Evolutionary conservation across 441 rosid species (phyloP), one percentile per base, ranked within the genome.

Genomic region (Theobroma grandiflorum): DNA sequence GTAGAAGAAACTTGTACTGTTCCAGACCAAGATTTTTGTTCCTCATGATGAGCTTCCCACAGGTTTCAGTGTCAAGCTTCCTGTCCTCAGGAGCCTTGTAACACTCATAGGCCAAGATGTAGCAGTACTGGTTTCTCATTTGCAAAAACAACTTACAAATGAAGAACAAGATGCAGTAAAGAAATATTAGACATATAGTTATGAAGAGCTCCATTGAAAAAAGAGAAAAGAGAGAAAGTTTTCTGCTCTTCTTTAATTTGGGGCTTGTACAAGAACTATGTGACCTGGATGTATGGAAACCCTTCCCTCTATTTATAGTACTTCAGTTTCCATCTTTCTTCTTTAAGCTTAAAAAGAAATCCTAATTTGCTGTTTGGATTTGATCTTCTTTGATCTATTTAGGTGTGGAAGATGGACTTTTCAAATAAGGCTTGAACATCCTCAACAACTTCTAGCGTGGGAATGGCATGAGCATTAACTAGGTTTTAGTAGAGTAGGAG

Each of bases 1-100:
- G 69, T 10, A 91, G 78, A 15, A 91, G 80, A 73, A 91, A 91
- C 66, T 76, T 77, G 88, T 81, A 87, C 38, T 91, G 84, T 22
- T 86, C 82, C 0, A 88, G 69, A 40, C 89, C 86, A 43, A 89
- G 87, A 55, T 85, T 88, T 76, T 69, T 82, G 82, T 86, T 90
- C 33, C 92, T 67, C 20, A 76, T 1, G 33, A 87, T 45, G 37
- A 89, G 38, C 35, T 70, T 58, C 4, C 67, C 84, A 37, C 84
- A 57, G 22, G 74, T 18, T 6, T 58, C 84, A 2, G 83, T 80
- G 45, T 52, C 73, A 22, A 86, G 87, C 80, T 33, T 84, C 37
- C 72, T 67, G 64, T 80, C 81, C 4, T 84, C 87, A 0, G 81
- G 31, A 10, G 80, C 50, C 74, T 72, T 84, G 81, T 80, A 79